Conservation (phyloP, 371 early-diverging fungal species). For the Mortierella sp. region DNA sequence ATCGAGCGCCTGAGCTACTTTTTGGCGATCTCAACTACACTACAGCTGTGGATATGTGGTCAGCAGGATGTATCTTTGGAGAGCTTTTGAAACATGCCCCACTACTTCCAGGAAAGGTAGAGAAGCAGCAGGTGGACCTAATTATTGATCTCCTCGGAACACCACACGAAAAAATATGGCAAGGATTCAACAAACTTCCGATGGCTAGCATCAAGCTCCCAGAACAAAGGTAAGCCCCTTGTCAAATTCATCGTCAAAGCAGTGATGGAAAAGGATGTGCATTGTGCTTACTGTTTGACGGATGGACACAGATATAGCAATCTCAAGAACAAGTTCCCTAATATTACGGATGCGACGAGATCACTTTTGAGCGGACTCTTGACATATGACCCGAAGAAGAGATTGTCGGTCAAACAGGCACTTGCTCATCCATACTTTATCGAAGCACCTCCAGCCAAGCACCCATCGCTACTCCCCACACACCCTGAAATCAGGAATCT, state of each 20-base stretch:
- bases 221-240: slow-evolving; percentile 57
- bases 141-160: slow-evolving; percentile 83
- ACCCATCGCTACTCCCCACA: slow-evolving; percentile 71
- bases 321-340: slow-evolving; percentile 67
- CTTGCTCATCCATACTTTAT: slow-evolving; percentile 81
- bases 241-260: neutral
- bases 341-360: slow-evolving; percentile 68
- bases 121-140: slow-evolving; percentile 77
- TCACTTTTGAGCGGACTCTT: slow-evolving; percentile 82
- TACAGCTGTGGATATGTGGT: slow-evolving; percentile 93
- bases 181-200: slow-evolving; percentile 74
- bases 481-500: slow-evolving; percentile 72
- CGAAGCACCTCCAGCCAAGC: slow-evolving; percentile 73
- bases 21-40: slow-evolving; percentile 84
- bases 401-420: slow-evolving; percentile 79
- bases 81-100: slow-evolving; percentile 80
- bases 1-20: slow-evolving; percentile 93
- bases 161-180: slow-evolving; percentile 86
- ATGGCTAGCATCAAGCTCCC: slow-evolving; percentile 63
- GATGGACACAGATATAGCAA: slow-evolving; percentile 59
- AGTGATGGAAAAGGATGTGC: neutral
- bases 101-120: slow-evolving; percentile 87
- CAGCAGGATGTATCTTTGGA: slow-evolving; percentile 89
- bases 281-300: neutral
- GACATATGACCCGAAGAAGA: slow-evolving; percentile 80